These are phyloP conservation scores for Mycena latifolia DNA, from an alignment of 768 basidiomycete species.

Conservation along the genomic window DNA sequence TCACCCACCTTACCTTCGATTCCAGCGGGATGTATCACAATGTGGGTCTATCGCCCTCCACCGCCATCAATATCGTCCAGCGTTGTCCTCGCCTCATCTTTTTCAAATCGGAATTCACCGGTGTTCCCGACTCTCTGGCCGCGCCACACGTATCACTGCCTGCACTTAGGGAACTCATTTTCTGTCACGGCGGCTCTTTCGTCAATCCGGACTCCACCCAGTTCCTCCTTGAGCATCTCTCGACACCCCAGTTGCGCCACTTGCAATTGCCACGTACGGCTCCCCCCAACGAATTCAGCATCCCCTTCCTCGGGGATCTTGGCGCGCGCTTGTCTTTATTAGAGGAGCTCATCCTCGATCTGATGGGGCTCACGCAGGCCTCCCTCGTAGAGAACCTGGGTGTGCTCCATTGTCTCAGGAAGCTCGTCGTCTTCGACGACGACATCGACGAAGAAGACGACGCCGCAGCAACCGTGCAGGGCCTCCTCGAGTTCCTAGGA, in stretches of 20 bases:
- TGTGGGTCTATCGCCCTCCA: not conserved
- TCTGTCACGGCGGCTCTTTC: not conserved
- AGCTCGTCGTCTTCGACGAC: not conserved
- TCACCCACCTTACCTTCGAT: not conserved
- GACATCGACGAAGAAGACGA: not conserved
- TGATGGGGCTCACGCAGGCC: not conserved
- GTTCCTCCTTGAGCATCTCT: not conserved
- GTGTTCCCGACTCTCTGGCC: not conserved
- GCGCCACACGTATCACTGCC: not conserved
- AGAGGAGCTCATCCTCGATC: conserved; percentile 11
- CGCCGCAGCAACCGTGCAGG: not conserved
- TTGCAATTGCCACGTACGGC: not conserved
- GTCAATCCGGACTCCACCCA: not conserved
- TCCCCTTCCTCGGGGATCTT: conserved; percentile 1
- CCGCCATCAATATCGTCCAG: not conserved
- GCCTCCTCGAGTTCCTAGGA: no score
- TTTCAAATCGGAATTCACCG: conserved; percentile 1
- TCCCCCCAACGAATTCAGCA: no score
- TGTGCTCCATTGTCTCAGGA: not conserved
- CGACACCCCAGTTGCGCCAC: conserved; percentile 6
- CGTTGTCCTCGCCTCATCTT: not conserved
- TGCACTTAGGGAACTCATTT: not conserved
- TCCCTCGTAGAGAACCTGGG: not conserved
- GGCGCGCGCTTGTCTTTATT: not conserved
- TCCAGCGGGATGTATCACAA: not conserved